Conservation (phyloP, 2,329 filamentous ascomycete genomes). For the Periconia sp. region DNA sequence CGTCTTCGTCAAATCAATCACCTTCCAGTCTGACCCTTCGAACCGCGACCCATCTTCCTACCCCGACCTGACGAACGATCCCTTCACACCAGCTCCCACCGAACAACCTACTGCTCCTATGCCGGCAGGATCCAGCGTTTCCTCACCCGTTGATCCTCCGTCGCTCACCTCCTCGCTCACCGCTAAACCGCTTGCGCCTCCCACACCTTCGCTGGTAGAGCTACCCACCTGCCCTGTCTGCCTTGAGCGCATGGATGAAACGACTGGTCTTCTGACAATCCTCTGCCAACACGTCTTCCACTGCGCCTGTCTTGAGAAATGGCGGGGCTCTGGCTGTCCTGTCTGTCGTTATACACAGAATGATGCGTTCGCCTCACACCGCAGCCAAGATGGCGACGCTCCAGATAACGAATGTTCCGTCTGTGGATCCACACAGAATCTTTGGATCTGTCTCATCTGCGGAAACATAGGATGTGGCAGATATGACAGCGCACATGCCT, state of each 20-base stretch:
- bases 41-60: conserved; percentile 57
- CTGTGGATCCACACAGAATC: conserved; percentile 79
- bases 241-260: conserved; percentile 97
- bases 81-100: conserved; percentile 64
- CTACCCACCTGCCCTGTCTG: conserved; percentile 96
- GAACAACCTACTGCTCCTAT: conserved; percentile 43
- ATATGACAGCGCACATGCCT: conserved; percentile 92
- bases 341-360: conserved; percentile 90
- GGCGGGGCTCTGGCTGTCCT: conserved; percentile 91
- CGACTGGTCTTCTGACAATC: conserved; percentile 91
- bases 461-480: conserved; percentile 91
- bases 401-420: conserved; percentile 76
- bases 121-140: conserved; percentile 35
- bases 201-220: conserved; percentile 85
- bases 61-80: conserved; percentile 68
- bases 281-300: conserved; percentile 98
- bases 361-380: conserved; percentile 46
- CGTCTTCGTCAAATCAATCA: conserved; percentile 91
- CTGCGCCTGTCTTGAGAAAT: conserved; percentile 93
- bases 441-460: conserved; percentile 96
- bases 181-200: conserved; percentile 69
- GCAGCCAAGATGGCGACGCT: conserved; percentile 45
- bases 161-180: conserved; percentile 55
- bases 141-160: conserved; percentile 40
- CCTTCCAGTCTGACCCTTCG: conserved; percentile 70